Base-by-base conservation (phyloP, 2,329 filamentous ascomycete genomes). In the Dendrostoma leiphaemia region DNA sequence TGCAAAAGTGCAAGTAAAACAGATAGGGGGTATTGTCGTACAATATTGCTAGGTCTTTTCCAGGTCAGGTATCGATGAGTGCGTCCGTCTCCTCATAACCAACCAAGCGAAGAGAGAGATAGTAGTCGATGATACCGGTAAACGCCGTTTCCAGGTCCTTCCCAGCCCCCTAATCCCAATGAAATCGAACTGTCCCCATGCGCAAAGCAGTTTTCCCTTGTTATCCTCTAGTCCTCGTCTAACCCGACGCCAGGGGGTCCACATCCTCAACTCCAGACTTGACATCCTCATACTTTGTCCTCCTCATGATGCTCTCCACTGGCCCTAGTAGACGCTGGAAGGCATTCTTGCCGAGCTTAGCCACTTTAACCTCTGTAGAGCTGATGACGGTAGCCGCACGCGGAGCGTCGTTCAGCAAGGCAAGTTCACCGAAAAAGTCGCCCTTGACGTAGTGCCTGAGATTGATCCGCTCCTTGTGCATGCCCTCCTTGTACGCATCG, bases 341-440 rank as follows among this genome's bases (percentile, higher is more conserved):
- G 6, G 93, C 94, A 64, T 91, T 90, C 73, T 97, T 96, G 62
- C 91, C 91, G 45, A 99, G 77, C 46, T 87, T 91, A 4, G 93
- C 94, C 48, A 97, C 90, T 76, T 97, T 97, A 68, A 96, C 89
- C 59, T 96, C 90, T 6, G 88, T 89, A 70, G 84, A 81, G 64
- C 90, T 90, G 44, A 95, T 77, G 49, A 99, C 85, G 62, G 89
- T 96, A 48, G 94, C 94, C 34, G 93, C 93, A 67, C 94, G 86
- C 8, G 94, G 94, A 51, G 91, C 90, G 67, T 99, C 93, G 63
- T 97, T 95, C 62, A 97, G 79, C 66, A 99, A 74, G 6, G 94
- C 94, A 58, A 99, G 79, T 74, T 99, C 94, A 59, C 94, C 94
- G 73, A 99, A 99, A 77, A 94, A 99, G 67, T 97, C 94, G 28